Conservation (phyloP, 2,329 filamentous ascomycete species). For the Emydomyces testavorans region DNA sequence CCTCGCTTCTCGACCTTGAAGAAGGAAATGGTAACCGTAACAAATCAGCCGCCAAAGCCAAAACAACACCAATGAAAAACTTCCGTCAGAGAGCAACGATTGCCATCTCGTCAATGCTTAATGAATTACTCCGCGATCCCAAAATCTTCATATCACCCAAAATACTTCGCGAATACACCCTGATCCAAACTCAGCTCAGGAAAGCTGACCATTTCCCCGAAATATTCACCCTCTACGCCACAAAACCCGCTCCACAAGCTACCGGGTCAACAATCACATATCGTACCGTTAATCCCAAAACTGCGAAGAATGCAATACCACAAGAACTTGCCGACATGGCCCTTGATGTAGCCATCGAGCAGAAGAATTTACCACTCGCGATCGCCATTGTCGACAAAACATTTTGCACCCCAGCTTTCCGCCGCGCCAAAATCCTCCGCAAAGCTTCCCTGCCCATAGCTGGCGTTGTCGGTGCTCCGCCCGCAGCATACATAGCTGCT, state of each 20-base stretch:
- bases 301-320: constrained; percentile 60
- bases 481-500: constrained; percentile 53
- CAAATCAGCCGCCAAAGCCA: background rate
- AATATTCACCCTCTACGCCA: constrained; percentile 69
- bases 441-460: constrained; percentile 32
- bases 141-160: constrained; percentile 68
- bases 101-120: constrained; percentile 47
- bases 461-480: constrained; percentile 30
- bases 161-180: constrained; percentile 62
- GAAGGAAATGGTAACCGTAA: constrained; percentile 4
- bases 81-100: constrained; percentile 31
- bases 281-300: constrained; percentile 53
- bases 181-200: constrained; percentile 60
- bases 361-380: constrained; percentile 65
- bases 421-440: constrained; percentile 34
- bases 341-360: constrained; percentile 65
- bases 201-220: constrained; percentile 66
- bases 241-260: constrained; percentile 61
- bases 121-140: constrained; percentile 58
- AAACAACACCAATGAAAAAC: constrained; percentile 17
- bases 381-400: constrained; percentile 62
- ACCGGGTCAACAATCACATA: constrained; percentile 50
- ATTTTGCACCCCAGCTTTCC: constrained; percentile 35
- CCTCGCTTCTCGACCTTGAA: constrained; percentile 33
- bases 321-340: constrained; percentile 59